These are phyloP conservation scores for Mimosa pudica DNA, from an alignment of 306 rosid genomes.

Conservation along the genomic window DNA sequence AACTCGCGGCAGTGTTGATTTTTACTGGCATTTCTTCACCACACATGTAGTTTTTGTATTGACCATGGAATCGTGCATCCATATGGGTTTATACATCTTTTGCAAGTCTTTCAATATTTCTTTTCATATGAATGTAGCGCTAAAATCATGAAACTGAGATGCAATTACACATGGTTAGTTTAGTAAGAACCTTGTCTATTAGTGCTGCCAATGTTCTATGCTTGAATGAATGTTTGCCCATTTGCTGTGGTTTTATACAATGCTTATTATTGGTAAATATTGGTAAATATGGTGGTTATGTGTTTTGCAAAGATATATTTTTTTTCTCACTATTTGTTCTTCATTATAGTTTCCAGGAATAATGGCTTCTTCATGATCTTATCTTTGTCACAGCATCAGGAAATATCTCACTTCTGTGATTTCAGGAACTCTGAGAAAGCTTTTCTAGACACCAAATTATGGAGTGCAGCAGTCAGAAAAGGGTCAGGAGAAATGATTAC, in stretches of 20 bases:
- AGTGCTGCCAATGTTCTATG: constrained; percentile 2
- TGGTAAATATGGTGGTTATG: constrained; percentile 28
- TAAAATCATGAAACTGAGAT: constrained; percentile 10
- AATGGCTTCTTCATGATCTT: constrained; percentile 25
- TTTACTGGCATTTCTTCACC: constrained; percentile 20
- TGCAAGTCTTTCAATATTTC: constrained; percentile 5
- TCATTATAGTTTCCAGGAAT: constrained; percentile 33
- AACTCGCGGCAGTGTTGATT: constrained; percentile 13
- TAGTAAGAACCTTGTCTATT: constrained; percentile 8
- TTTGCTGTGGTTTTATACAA: constrained; percentile 11
- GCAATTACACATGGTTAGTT: constrained; percentile 6
- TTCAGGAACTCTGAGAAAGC: constrained; percentile 44
- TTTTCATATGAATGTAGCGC: constrained; percentile 19
- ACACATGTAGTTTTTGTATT: constrained; percentile 1
- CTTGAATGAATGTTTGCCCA: not conserved
- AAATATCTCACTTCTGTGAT: constrained; percentile 33
- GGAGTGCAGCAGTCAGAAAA: constrained; percentile 72
- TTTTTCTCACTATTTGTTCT: constrained; percentile 24
- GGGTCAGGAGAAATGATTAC: constrained; percentile 55
- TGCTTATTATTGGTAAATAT: constrained; percentile 9
- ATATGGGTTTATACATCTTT: not conserved
- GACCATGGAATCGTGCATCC: constrained; percentile 3
- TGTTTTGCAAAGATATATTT: constrained; percentile 3
- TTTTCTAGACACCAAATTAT: constrained; percentile 43
- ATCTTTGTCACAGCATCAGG: constrained; percentile 30